Base-by-base conservation (phyloP, 129 eudicot species). In the Pseudognaphalium luteoalbum region DNA sequence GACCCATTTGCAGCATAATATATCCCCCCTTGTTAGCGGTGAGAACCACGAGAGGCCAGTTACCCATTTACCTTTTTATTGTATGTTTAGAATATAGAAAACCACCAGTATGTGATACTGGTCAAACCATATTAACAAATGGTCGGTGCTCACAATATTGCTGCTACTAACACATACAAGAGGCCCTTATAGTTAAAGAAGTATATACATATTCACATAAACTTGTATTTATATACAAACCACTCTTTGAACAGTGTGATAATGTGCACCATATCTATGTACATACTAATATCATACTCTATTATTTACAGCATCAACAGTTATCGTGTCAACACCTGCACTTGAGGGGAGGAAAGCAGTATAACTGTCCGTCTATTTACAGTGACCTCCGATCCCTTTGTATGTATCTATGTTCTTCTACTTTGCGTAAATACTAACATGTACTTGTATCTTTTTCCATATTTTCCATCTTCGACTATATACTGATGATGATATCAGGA, bases 311-410 rank as follows among this genome's bases (percentile, higher is more conserved):
- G 41, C 66, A 60, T 25, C 4, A 15, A 61, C 35, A 61, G 7
- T 61, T 61, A 7, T 7, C 35, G 25, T 15, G 2, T 1, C 14
- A 5, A 64, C 16, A 32, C 44, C 69, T 64, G 21, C 69, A 64
- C 39, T 64, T 64, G 44, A 63, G 68, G 68, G 69, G 32, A 32
- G 44, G 69, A 64, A 64, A 44, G 33, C 69, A 2, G 39, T 64
- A 29, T 64, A 57, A n/a, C 29, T 57, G 69, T 11, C 44, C 6
- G 9, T 32, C 69, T 54, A 72, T 44, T 44, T 30, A 75, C 71
- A 75, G 28, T 5, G 44, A 44, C 68, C 71, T 25, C 71, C 32
- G 10, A 16, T 30, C 79, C 79, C 79, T 50, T 64, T 64, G 54
- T 14, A 47, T 61, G 71, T 75, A 75, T 75, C 47, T 32, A 50